phyloP scores from a whole-genome alignment of 1,284 basidiomycete genomes.

The Ustilago loliicola region DNA sequence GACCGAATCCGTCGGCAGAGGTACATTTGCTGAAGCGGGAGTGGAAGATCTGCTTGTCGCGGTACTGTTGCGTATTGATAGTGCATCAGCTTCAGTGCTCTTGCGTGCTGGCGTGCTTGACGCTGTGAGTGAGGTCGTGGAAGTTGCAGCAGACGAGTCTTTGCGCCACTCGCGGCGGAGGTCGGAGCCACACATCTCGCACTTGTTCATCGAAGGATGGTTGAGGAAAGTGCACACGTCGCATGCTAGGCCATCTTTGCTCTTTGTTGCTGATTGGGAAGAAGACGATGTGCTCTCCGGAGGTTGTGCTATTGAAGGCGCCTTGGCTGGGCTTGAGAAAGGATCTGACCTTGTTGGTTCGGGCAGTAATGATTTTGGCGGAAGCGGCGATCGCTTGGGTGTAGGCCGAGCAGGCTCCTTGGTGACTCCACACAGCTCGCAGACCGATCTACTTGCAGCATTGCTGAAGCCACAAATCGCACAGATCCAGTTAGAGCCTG shows the following conservation, averaged over 20 bases:
- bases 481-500: conserved; percentile 57
- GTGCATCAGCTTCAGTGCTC: conserved; percentile 41
- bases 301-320: conserved; percentile 18
- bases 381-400: conserved; percentile 13
- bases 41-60: conserved; percentile 69
- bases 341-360: conserved; percentile 17
- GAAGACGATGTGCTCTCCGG: not conserved
- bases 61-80: conserved; percentile 33
- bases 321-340: conserved; percentile 17
- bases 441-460: conserved; percentile 24
- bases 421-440: conserved; percentile 61
- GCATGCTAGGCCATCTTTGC: conserved; percentile 73
- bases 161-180: conserved; percentile 71
- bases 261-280: not conserved
- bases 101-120: conserved; percentile 35
- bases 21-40: conserved; percentile 75
- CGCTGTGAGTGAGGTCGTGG: conserved; percentile 21
- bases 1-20: conserved; percentile 73
- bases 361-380: conserved; percentile 5
- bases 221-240: conserved; percentile 93
- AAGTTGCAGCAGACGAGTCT: conserved; percentile 43
- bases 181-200: conserved; percentile 88
- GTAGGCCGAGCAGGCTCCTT: conserved; percentile 46
- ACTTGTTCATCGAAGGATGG: conserved; percentile 79
- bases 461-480: conserved; percentile 61